These are phyloP conservation scores for Mucor piriformis DNA, from an alignment of 371 early-diverging fungal genomes.

Conservation along the genomic window DNA sequence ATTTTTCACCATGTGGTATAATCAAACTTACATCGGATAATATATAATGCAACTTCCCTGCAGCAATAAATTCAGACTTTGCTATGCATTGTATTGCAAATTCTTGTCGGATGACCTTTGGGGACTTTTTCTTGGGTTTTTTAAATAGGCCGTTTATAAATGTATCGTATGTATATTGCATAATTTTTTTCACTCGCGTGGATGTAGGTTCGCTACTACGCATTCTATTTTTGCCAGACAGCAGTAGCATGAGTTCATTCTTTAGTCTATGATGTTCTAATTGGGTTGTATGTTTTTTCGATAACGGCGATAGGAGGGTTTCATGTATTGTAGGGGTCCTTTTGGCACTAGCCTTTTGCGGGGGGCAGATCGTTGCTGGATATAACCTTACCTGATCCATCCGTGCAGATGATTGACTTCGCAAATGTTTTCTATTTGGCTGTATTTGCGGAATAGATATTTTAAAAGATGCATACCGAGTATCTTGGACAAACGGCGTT, in stretches of 20 bases:
- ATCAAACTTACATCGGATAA: conserved; percentile 15
- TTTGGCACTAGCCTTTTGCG: background rate
- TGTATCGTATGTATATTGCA: background rate
- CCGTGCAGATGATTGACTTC: no score
- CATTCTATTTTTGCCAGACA: background rate
- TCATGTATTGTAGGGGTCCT: background rate
- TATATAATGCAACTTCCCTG: conserved; percentile 29
- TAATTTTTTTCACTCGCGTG: background rate
- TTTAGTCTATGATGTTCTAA: no score
- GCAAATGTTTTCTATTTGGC: background rate
- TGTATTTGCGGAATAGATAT: background rate
- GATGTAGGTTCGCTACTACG: background rate
- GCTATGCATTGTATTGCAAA: conserved; percentile 12
- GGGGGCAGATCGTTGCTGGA: background rate
- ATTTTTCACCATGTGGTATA: no score
- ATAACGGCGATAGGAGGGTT: background rate
- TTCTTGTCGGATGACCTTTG: background rate
- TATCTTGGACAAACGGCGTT: no score
- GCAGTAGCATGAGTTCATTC: background rate
- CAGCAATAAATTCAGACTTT: conserved; percentile 22
- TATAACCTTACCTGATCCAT: background rate
- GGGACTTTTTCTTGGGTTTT: background rate
- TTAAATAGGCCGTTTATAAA: background rate
- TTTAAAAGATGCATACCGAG: no score
- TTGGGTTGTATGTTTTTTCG: background rate